phyloP scores from a whole-genome alignment of 352 stramenopile genomes.

The Peronospora destructor region DNA sequence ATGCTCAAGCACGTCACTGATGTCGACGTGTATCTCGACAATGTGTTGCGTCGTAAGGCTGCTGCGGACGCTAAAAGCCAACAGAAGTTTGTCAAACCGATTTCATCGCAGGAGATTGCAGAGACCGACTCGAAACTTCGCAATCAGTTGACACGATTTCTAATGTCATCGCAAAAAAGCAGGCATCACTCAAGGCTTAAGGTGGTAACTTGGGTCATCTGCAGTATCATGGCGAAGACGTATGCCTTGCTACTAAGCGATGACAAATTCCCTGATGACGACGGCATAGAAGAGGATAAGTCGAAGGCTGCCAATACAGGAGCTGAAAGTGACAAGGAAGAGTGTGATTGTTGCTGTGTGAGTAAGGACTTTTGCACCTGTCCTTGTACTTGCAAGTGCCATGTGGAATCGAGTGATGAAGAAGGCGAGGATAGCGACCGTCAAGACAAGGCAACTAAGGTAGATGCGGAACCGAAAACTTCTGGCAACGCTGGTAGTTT shows the following conservation, averaged over 20 bases:
- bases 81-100: constrained; percentile 29
- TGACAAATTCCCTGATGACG: constrained; percentile 52
- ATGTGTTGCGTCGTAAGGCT: constrained; percentile 59
- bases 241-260: constrained; percentile 63
- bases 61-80: constrained; percentile 24
- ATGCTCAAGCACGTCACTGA: constrained; percentile 77
- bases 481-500: constrained; percentile 6
- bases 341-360: constrained; percentile 74
- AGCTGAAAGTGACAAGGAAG: constrained; percentile 46
- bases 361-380: constrained; percentile 51
- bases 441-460: constrained; percentile 2
- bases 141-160: constrained; percentile 71
- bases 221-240: constrained; percentile 80
- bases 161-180: constrained; percentile 64
- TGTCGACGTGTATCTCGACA: constrained; percentile 80
- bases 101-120: constrained; percentile 65
- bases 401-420: constrained; percentile 58
- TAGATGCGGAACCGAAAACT: neutral
- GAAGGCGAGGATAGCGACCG: constrained; percentile 17
- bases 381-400: constrained; percentile 58
- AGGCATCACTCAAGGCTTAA: constrained; percentile 77
- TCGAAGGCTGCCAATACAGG: constrained; percentile 10
- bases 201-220: constrained; percentile 83
- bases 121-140: constrained; percentile 72
- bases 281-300: constrained; percentile 3